Evolutionary conservation across 2,329 filamentous ascomycete species (phyloP).

Genomic region (Amylocarpus encephaloides): DNA sequence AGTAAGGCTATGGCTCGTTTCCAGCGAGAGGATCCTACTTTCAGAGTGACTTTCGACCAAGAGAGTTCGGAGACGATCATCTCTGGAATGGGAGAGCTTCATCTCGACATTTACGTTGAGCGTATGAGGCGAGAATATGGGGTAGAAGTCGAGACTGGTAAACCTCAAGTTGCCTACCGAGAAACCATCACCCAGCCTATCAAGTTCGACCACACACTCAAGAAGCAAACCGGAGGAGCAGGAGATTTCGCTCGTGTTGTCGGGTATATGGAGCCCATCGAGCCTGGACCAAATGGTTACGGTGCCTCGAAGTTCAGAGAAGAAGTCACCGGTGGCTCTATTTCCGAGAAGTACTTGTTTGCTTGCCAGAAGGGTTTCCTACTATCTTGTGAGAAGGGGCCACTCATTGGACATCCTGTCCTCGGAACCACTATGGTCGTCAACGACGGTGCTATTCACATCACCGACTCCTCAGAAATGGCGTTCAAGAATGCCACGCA

Average conservation of each 20-base stretch:
- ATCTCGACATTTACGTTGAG: slow-evolving; percentile 96
- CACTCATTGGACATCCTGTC: slow-evolving; percentile 86
- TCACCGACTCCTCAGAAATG: slow-evolving; percentile 95
- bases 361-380: slow-evolving; percentile 96
- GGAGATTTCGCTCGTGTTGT: slow-evolving; percentile 92
- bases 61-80: slow-evolving; percentile 98
- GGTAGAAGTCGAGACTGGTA: slow-evolving; percentile 90
- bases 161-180: slow-evolving; percentile 93
- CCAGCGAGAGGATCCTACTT: slow-evolving; percentile 96
- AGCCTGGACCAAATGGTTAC: slow-evolving; percentile 37
- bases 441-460: slow-evolving; percentile 94
- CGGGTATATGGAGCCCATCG: slow-evolving; percentile 84
- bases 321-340: slow-evolving; percentile 80
- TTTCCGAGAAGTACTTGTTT: slow-evolving; percentile 91
- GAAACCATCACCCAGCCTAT: slow-evolving; percentile 80
- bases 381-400: slow-evolving; percentile 74
- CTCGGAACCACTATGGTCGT: slow-evolving; percentile 86
- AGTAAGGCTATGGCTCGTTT: slow-evolving; percentile 98
- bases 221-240: slow-evolving; percentile 91
- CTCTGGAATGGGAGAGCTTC: slow-evolving; percentile 95
- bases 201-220: slow-evolving; percentile 87
- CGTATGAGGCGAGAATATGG: slow-evolving; percentile 95
- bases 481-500: slow-evolving; percentile 92
- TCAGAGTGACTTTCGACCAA: slow-evolving; percentile 84
- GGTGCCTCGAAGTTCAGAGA: slow-evolving; percentile 77